Conservation (phyloP, 257 asterid species). For the Mitragyna speciosa region DNA sequence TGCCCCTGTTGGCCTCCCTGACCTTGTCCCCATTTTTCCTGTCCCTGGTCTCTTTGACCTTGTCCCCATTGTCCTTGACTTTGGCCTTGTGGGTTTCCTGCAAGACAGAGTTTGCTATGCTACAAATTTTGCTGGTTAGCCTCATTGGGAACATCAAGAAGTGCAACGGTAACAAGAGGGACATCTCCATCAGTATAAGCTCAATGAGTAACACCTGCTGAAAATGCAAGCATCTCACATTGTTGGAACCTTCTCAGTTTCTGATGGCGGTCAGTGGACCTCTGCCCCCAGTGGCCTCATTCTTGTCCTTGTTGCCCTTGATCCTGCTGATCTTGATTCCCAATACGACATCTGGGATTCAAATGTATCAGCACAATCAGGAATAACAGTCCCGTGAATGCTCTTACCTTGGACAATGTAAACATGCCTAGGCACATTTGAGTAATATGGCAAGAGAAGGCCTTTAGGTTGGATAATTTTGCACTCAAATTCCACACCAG, state of each 20-base stretch:
- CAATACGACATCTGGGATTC: slow-evolving; percentile 20
- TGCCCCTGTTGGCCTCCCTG: slow-evolving; percentile 25
- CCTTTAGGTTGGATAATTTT: slow-evolving; percentile 42
- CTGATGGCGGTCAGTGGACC: slow-evolving; percentile 32
- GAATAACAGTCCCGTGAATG: slow-evolving; percentile 46
- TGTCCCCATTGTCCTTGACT: slow-evolving; percentile 4
- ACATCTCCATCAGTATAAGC: slow-evolving; percentile 27
- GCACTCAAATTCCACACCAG: slow-evolving; percentile 49
- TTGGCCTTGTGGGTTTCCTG: slow-evolving; percentile 49
- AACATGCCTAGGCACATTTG: slow-evolving; percentile 54
- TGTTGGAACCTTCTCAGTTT: slow-evolving; percentile 23
- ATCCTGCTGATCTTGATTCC: background rate
- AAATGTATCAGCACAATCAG: slow-evolving; percentile 67
- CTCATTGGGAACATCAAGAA: slow-evolving; percentile 28
- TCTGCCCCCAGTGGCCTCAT: slow-evolving; percentile 3
- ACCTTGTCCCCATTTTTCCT: slow-evolving; percentile 9
- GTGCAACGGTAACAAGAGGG: slow-evolving; percentile 12
- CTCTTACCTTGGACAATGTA: slow-evolving; percentile 48
- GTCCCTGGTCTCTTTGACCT: slow-evolving; percentile 7
- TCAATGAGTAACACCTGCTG: slow-evolving; percentile 37
- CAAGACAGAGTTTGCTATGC: slow-evolving; percentile 41
- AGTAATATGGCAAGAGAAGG: slow-evolving; percentile 55
- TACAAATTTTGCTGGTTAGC: slow-evolving; percentile 36
- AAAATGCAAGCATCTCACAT: slow-evolving; percentile 34
- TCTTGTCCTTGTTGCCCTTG: background rate